Percentiles rank a stretch among this genome's conserved stretches.
phyloP scores from a whole-genome alignment of 2,329 filamentous ascomycete species.

The Cercospora brassicicola region DNA sequence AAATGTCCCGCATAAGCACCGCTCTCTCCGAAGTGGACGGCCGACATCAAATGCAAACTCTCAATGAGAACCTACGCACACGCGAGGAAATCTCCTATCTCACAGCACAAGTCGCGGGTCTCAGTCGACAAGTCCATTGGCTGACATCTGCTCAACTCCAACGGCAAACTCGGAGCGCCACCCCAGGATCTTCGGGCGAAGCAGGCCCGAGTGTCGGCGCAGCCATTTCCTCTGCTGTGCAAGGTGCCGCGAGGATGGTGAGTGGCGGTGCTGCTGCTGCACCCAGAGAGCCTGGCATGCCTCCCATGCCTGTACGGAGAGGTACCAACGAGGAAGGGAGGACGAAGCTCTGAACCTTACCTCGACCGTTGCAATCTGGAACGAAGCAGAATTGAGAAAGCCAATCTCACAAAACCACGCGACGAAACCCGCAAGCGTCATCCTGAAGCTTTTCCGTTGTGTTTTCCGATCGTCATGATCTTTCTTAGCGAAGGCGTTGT shows the following conservation, averaged over 20 bases:
- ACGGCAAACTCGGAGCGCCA: constrained; percentile 32
- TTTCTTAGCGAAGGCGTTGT: constrained; percentile 1
- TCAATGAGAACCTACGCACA: constrained; percentile 62
- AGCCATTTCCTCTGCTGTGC: constrained; percentile 34
- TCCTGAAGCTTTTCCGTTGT: not conserved
- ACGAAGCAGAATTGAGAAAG: not conserved
- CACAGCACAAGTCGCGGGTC: constrained; percentile 59
- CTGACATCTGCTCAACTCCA: constrained; percentile 59
- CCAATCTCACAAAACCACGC: not conserved
- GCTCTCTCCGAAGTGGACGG: constrained; percentile 61
- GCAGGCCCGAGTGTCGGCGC: constrained; percentile 32
- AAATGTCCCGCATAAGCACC: constrained; percentile 56
- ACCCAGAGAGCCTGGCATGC: constrained; percentile 16
- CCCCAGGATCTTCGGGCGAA: constrained; percentile 18
- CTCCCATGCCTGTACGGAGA: constrained; percentile 29
- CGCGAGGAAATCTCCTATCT: constrained; percentile 64
- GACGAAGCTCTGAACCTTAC: constrained; percentile 37
- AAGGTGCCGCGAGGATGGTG: constrained; percentile 34
- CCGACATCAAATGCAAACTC: constrained; percentile 61
- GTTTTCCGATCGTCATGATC: not conserved
- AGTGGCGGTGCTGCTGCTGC: constrained; percentile 16
- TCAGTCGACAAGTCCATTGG: constrained; percentile 64
- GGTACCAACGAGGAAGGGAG: constrained; percentile 40
- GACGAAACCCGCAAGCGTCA: not conserved
- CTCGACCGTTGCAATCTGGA: not conserved